Conservation (phyloP, 2,329 filamentous ascomycete genomes). For the Mycosphaerelloides madeirae region DNA sequence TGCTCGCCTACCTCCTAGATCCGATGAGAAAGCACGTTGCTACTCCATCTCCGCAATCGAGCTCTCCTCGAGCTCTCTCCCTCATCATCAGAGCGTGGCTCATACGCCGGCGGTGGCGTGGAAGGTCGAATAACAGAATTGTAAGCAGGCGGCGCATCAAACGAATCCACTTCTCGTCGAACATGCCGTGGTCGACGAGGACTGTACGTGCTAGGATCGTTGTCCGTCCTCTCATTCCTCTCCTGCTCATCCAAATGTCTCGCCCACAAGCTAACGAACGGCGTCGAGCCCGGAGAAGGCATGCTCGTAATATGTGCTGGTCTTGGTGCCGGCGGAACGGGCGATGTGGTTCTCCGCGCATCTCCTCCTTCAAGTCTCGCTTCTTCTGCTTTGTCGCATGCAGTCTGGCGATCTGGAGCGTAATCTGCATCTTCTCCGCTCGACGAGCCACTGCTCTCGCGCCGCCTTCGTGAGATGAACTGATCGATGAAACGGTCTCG, state of each 20-base stretch:
- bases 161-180: conserved; percentile 23
- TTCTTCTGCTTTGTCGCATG: conserved; percentile 30
- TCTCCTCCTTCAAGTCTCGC: conserved; percentile 24
- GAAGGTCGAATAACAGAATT: conserved; percentile 24
- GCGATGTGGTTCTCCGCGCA: conserved; percentile 8
- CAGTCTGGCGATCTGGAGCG: conserved; percentile 16
- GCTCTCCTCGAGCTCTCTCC: conserved; percentile 6
- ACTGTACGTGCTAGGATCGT: conserved; percentile 11
- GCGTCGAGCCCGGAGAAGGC: conserved; percentile 16
- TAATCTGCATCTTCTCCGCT: conserved; percentile 11
- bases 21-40: conserved; percentile 1
- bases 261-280: conserved; percentile 29
- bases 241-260: conserved; percentile 26
- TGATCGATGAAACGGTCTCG: conserved; percentile 32
- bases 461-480: conserved; percentile 25
- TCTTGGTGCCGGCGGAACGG: conserved; percentile 7
- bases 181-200: conserved; percentile 20
- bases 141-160: conserved; percentile 30
- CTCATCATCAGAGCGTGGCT: conserved; percentile 27
- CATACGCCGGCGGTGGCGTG: conserved; percentile 31
- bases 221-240: conserved; percentile 11
- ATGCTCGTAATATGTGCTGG: conserved; percentile 1
- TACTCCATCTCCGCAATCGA: conserved; percentile 12
- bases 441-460: conserved; percentile 23
- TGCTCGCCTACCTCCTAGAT: background rate